Evolutionary conservation across 1,139 yeast genomes (phyloP).

Genomic region (Pichia sp.): DNA sequence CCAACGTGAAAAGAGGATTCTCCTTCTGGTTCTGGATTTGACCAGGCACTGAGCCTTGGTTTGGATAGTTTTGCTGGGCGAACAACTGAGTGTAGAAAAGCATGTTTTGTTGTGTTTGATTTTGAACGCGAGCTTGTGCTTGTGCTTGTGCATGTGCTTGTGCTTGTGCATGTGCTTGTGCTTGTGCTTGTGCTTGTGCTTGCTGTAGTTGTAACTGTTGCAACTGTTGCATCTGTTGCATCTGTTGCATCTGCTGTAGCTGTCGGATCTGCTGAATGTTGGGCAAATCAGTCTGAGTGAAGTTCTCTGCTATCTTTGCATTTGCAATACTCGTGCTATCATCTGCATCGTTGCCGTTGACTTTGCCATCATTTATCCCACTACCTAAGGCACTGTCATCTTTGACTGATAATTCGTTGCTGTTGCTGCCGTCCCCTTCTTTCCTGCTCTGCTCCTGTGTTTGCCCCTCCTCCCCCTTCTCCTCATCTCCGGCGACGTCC

Average conservation of each 20-base stretch:
- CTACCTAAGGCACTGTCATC: background rate
- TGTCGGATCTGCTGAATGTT: conserved; percentile 6
- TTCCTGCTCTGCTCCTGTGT: background rate
- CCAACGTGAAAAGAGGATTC: conserved; percentile 15
- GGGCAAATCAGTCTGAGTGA: background rate
- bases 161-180: background rate
- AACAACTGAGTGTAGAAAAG: conserved; percentile 1
- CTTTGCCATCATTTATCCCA: background rate
- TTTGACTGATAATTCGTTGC: background rate
- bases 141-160: background rate
- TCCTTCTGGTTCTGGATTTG: conserved; percentile 2
- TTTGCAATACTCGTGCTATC: no score
- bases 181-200: conserved; percentile 2
- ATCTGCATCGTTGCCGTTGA: background rate
- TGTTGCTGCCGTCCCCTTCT: background rate
- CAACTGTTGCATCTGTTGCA: conserved; percentile 5
- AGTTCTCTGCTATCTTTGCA: background rate
- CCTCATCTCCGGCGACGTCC: background rate
- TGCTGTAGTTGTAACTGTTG: conserved; percentile 10
- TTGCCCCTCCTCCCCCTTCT: background rate
- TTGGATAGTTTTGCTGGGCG: conserved; percentile 2
- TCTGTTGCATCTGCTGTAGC: conserved; percentile 3
- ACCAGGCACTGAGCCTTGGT: background rate
- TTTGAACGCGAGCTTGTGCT: conserved; percentile 1
- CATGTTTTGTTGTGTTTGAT: conserved; percentile 4